Evolutionary conservation across 768 basidiomycete species (phyloP), one percentile per base, ranked within the genome.

Genomic region (Leccinum ochraceum): DNA sequence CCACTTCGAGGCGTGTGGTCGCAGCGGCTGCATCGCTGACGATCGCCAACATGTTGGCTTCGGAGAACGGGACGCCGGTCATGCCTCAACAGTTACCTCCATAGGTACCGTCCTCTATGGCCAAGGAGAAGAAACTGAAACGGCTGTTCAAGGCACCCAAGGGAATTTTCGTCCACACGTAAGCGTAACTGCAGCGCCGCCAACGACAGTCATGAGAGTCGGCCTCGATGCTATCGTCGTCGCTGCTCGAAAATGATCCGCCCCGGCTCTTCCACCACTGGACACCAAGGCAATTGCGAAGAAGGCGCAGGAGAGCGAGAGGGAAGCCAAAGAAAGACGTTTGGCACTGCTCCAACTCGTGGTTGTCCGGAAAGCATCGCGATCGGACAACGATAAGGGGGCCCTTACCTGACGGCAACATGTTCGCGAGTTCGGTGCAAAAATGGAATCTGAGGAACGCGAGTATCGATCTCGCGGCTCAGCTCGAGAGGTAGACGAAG

Each of bases 41-140:
- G n/a, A 94, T 94, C 64, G 92, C 92, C 32, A 92, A 89, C 67
- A 92, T 96, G 83, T 92, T 95, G 2, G 94, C 94, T 2, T 90
- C 90, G 1, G 94, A 95, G 76, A 95, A 95, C 65, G 92, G 91
- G 58, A 86, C 84, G 30, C 71, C 81, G 26, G 80, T 86, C 56
- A 64, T 79, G 42, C 81, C 83, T 1, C 80, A 83, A 59, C 75
- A 75, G 39, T 59, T 37, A 34, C 50, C 46, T 2, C 65, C 74
- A 1, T 70, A 76, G 14, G 68, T 77, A 16, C 30, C 30, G 30
- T 30, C 71, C 8, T 67, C 74, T 28, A 63, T 76, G 46, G 71
- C 77, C 37, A 89, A 88, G 76, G 85, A 88, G 70, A 86, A 88
- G 77, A 87, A 85, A 69, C 75, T 80, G 44, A 89, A 85, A 73